phyloP scores from a whole-genome alignment of 2,329 filamentous ascomycete species.

The Penicillium sp. region DNA sequence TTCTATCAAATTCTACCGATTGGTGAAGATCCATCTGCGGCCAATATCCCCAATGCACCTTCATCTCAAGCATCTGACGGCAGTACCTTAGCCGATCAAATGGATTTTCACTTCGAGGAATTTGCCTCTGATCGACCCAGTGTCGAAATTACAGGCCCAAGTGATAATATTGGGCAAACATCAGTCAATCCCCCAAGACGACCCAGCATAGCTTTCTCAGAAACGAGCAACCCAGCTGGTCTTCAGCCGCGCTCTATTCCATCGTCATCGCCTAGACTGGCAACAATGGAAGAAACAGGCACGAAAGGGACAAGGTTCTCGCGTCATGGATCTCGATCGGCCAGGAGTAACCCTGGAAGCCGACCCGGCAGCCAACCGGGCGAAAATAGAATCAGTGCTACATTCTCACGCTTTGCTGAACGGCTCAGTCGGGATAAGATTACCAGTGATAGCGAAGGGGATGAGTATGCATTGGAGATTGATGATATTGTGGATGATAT shows the following conservation, averaged over 20 bases:
- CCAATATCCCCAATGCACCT: slow-evolving; percentile 35
- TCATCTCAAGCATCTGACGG: slow-evolving; percentile 30
- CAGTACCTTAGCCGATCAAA: slow-evolving; percentile 13
- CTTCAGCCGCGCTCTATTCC: slow-evolving; percentile 24
- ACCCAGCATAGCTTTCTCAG: slow-evolving; percentile 32
- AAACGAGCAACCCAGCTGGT: slow-evolving; percentile 14
- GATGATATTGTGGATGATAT: slow-evolving; percentile 19
- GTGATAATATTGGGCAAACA: slow-evolving; percentile 21
- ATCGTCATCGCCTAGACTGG: slow-evolving; percentile 27
- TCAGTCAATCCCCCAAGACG: slow-evolving; percentile 22
- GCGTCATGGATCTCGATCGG: slow-evolving; percentile 30
- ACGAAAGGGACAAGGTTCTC: slow-evolving; percentile 26
- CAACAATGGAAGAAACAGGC: slow-evolving; percentile 26
- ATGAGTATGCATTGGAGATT: slow-evolving; percentile 27
- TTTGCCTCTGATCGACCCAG: slow-evolving; percentile 36
- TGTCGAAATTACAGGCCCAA: slow-evolving; percentile 38
- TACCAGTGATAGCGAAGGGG: slow-evolving; percentile 27
- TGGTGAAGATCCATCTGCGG: slow-evolving; percentile 58
- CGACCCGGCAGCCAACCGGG: slow-evolving; percentile 37
- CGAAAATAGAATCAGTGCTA: slow-evolving; percentile 37
- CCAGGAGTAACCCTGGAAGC: slow-evolving; percentile 36
- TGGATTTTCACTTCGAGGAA: slow-evolving; percentile 17
- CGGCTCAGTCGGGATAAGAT: slow-evolving; percentile 34
- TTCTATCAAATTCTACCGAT: slow-evolving; percentile 95
- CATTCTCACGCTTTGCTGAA: slow-evolving; percentile 37